phyloP scores from a whole-genome alignment of 2,329 filamentous ascomycete genomes.

The Didymella keratinophila region DNA sequence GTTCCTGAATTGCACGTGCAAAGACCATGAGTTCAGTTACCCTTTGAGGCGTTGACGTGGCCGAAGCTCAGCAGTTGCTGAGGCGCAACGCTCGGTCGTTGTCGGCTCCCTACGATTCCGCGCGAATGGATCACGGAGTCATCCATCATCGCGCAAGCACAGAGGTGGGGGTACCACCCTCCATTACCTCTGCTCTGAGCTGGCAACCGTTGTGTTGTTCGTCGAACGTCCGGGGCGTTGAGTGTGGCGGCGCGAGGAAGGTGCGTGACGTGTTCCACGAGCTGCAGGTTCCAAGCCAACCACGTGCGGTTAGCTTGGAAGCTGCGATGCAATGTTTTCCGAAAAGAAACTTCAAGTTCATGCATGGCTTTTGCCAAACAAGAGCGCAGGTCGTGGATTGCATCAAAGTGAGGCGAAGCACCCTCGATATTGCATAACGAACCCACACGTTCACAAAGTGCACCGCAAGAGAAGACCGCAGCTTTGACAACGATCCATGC shows the following conservation, averaged over 20 bases:
- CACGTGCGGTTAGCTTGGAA: neutral
- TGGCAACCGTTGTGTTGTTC: constrained; percentile 42
- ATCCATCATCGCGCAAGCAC: constrained; percentile 23
- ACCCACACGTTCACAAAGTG: constrained; percentile 19
- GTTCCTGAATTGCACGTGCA: constrained; percentile 36
- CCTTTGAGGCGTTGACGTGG: constrained; percentile 18
- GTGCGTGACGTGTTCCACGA: constrained; percentile 36
- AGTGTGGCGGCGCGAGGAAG: constrained; percentile 31
- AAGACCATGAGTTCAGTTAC: constrained; percentile 38
- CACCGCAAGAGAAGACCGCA: constrained; percentile 1
- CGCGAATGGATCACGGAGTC: constrained; percentile 16
- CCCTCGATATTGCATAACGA: constrained; percentile 2
- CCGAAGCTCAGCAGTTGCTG: constrained; percentile 21
- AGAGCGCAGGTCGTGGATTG: constrained; percentile 1
- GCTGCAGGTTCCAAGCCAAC: constrained; percentile 19
- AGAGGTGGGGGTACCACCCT: constrained; percentile 31
- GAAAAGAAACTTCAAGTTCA: constrained; percentile 14
- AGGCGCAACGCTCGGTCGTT: constrained; percentile 25
- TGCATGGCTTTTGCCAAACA: constrained; percentile 16
- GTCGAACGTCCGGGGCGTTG: constrained; percentile 26
- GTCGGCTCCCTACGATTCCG: constrained; percentile 24
- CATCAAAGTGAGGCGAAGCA: constrained; percentile 16
- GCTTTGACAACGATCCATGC: constrained; percentile 13
- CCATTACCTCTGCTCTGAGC: constrained; percentile 33
- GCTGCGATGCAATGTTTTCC: constrained; percentile 14